Evolutionary conservation across 192 early-diverging fungal genomes (phyloP).

Genomic region (Coemansia sp.): DNA sequence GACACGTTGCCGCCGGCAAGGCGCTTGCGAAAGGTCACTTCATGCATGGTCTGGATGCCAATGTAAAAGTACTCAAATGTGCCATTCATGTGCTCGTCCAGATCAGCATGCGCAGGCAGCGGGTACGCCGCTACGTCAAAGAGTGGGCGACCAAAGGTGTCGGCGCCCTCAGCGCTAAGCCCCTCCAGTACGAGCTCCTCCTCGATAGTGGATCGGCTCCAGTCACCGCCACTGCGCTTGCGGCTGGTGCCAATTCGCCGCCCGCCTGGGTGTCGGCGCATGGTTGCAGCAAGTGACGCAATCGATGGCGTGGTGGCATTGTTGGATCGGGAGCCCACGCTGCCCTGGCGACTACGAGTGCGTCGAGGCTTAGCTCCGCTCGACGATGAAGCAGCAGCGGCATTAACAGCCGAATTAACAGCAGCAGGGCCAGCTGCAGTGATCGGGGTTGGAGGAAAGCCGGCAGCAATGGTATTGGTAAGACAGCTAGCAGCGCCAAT

Average conservation of each 20-base stretch:
- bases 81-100: slow-evolving; percentile 53
- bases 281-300: slow-evolving; percentile 2
- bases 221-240: slow-evolving; percentile 23
- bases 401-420: neutral
- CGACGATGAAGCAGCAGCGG: neutral
- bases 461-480: neutral
- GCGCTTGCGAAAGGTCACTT: slow-evolving; percentile 42
- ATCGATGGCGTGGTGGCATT: neutral
- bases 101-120: slow-evolving; percentile 29
- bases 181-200: slow-evolving; percentile 48
- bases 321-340: neutral
- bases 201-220: slow-evolving; percentile 31
- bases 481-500: neutral
- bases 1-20: slow-evolving; percentile 31
- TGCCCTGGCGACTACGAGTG: neutral
- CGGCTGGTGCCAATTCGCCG: neutral
- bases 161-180: slow-evolving; percentile 38
- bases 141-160: slow-evolving; percentile 48
- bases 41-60: slow-evolving; percentile 51
- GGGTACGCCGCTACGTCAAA: slow-evolving; percentile 40
- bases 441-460: neutral
- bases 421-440: slow-evolving; percentile 6
- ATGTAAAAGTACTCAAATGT: slow-evolving; percentile 59
- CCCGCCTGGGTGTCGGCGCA: neutral
- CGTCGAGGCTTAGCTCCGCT: slow-evolving; percentile 2